Percentiles rank a stretch among this genome's conserved stretches.
Evolutionary conservation across 306 rosid genomes (phyloP).

Genomic region (Luffa acutangula): DNA sequence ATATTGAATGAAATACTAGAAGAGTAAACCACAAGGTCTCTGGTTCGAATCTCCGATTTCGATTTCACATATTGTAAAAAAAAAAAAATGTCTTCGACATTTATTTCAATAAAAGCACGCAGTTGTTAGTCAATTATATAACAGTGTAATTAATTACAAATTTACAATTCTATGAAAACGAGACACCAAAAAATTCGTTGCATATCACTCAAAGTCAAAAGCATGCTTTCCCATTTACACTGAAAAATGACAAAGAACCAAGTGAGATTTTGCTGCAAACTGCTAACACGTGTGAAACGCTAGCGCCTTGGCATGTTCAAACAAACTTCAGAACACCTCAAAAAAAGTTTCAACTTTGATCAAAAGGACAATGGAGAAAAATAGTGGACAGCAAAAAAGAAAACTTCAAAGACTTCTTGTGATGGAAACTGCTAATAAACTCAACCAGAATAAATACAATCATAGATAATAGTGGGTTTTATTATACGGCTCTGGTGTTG

Average conservation of each 20-base stretch:
- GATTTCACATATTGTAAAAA: no score
- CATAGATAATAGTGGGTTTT: neutral
- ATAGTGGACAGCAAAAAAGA: neutral
- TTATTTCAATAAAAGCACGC: no score
- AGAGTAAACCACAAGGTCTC: no score
- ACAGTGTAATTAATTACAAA: neutral
- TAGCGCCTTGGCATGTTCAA: neutral
- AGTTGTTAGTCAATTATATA: no score
- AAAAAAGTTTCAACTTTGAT: neutral
- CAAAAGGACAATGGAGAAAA: neutral
- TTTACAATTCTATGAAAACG: neutral
- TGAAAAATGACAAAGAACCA: neutral
- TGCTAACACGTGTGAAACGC: neutral
- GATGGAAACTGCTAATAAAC: constrained; percentile 8
- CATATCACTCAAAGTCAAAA: neutral
- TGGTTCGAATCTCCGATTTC: no score
- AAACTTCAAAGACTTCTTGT: neutral
- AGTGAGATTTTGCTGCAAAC: neutral
- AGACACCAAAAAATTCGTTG: neutral
- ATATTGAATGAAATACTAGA: no score
- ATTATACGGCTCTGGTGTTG: neutral
- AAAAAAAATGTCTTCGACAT: no score
- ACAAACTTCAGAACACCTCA: neutral
- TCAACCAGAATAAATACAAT: constrained; percentile 6
- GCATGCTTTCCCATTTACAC: neutral